phyloP scores from a whole-genome alignment of 164 flowering plant genomes.

The Chimonanthus salicifolius region DNA sequence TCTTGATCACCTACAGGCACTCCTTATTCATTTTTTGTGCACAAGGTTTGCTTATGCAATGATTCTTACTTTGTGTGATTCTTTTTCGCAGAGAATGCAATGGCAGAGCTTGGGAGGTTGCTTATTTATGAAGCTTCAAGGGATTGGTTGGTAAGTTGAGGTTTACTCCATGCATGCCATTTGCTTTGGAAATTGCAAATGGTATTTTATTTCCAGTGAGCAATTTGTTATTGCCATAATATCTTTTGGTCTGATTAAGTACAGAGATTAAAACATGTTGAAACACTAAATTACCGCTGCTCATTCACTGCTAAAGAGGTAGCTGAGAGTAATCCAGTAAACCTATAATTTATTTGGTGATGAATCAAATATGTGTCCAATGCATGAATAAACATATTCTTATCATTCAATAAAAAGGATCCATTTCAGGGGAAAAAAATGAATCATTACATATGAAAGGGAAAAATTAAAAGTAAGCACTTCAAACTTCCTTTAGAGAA shows the following conservation, averaged over 20 bases:
- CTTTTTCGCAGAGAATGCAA: constrained; percentile 60
- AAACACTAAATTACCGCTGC: too few relatives aligned
- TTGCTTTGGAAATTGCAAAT: background rate
- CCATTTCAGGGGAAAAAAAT: too few relatives aligned
- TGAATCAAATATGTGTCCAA: background rate
- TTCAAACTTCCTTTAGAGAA: background rate
- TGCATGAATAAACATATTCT: too few relatives aligned
- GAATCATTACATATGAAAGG: too few relatives aligned
- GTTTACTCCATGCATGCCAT: background rate
- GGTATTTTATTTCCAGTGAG: too few relatives aligned
- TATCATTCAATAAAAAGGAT: too few relatives aligned
- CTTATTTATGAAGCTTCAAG: constrained; percentile 95
- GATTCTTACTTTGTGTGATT: background rate
- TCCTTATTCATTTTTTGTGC: background rate
- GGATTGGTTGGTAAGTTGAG: constrained; percentile 83
- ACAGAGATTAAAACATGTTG: too few relatives aligned
- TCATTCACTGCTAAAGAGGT: background rate
- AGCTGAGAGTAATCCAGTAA: background rate
- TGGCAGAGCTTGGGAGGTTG: constrained; percentile 95
- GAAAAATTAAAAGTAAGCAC: too few relatives aligned
- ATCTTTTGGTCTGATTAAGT: background rate
- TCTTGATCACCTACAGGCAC: background rate
- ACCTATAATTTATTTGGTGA: background rate
- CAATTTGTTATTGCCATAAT: too few relatives aligned
- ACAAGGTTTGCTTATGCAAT: background rate